Evolutionary conservation across 192 early-diverging fungal species (phyloP).

Genomic region (Linnemannia exigua): DNA sequence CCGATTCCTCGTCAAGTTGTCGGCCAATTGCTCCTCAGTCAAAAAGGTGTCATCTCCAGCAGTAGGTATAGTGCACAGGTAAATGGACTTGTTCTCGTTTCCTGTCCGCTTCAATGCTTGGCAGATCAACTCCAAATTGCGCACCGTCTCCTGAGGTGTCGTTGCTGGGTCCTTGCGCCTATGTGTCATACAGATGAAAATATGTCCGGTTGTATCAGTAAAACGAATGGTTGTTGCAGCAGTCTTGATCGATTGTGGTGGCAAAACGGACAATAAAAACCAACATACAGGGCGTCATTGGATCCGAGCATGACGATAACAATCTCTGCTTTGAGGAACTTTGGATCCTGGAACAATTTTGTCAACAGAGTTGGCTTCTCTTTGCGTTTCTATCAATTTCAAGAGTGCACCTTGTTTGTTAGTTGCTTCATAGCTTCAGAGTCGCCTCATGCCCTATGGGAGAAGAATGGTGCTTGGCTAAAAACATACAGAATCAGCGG

Average conservation of each 20-base stretch:
- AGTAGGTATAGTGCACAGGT: conserved; percentile 49
- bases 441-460: not conserved
- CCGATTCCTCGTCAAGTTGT: conserved; percentile 38
- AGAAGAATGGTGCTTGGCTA: not conserved
- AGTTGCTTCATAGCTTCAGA: not conserved
- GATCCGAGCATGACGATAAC: conserved; percentile 56
- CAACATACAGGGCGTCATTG: conserved; percentile 45
- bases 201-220: not conserved
- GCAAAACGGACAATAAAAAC: not conserved
- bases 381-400: conserved; percentile 39
- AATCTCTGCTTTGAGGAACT: conserved; percentile 52
- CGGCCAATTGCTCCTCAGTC: conserved; percentile 24
- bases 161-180: conserved; percentile 35
- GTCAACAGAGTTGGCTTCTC: conserved; percentile 36
- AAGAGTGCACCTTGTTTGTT: not conserved
- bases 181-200: not conserved
- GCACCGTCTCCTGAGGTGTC: conserved; percentile 40
- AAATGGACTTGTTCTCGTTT: conserved; percentile 42
- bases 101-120: conserved; percentile 41
- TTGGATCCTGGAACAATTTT: conserved; percentile 40
- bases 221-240: not conserved
- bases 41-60: conserved; percentile 52
- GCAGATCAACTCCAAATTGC: conserved; percentile 48
- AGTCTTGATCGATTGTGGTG: not conserved
- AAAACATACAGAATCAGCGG: conserved; percentile 48